Evolutionary conservation across 768 basidiomycete genomes (phyloP).

Genomic region (Rhizopogon salebrosus): DNA sequence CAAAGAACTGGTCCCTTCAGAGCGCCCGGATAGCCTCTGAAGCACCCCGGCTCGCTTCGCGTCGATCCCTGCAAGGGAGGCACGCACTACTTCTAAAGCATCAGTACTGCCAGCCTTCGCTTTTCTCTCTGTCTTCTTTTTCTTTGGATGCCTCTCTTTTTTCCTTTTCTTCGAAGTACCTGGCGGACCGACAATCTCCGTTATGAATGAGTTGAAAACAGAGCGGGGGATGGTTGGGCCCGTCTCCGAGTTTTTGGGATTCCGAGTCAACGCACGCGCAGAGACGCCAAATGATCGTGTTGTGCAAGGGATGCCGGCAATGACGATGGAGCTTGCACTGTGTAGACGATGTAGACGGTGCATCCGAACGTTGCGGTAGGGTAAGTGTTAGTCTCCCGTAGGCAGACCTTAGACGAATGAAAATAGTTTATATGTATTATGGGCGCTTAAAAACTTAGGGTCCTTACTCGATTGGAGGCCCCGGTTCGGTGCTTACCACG

Average conservation of each 20-base stretch:
- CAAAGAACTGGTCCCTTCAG: not conserved
- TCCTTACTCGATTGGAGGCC: too few species aligned
- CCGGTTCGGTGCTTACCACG: too few species aligned
- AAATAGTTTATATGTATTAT: too few species aligned
- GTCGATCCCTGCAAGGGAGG: not conserved
- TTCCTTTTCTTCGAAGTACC: not conserved
- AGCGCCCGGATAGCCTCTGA: not conserved
- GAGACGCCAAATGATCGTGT: not conserved
- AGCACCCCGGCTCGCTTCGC: not conserved
- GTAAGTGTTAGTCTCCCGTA: too few species aligned
- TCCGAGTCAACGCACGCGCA: not conserved
- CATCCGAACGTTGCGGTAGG: not conserved
- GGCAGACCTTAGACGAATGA: too few species aligned
- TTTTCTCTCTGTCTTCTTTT: not conserved
- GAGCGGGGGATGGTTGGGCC: not conserved
- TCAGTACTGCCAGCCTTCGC: not conserved
- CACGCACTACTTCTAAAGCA: not conserved
- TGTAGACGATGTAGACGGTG: not conserved
- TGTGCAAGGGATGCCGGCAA: not conserved
- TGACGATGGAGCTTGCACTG: not conserved
- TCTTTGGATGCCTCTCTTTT: not conserved
- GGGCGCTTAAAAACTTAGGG: not conserved
- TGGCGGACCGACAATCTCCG: not conserved
- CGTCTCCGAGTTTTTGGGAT: not conserved
- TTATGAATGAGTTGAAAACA: not conserved